A percentile compares a stretch with the other conserved stretches of the same genome.
Conservation (phyloP, 2,329 filamentous ascomycete species). For the Sporothrix variecibatus region DNA sequence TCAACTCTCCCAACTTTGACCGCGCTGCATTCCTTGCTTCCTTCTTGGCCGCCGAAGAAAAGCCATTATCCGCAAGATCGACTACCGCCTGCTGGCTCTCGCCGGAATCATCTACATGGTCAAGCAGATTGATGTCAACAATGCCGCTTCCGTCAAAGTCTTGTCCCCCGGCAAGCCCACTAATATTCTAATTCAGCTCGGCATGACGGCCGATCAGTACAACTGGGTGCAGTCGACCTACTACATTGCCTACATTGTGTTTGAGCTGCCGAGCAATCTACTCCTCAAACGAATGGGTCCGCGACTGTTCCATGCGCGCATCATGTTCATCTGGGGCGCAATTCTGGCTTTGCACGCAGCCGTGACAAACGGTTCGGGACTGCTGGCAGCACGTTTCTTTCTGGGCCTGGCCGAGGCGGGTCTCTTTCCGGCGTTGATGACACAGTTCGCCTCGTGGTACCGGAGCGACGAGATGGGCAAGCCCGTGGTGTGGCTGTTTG, state of each 20-base stretch:
- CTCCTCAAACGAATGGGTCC: constrained; percentile 54
- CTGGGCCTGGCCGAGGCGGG: constrained; percentile 38
- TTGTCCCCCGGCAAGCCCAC: constrained; percentile 23
- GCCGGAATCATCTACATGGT: constrained; percentile 26
- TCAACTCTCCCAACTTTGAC: neutral
- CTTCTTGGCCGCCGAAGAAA: constrained; percentile 23
- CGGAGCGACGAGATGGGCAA: constrained; percentile 26
- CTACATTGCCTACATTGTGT: constrained; percentile 25
- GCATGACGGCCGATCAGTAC: constrained; percentile 27
- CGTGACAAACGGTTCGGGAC: constrained; percentile 43
- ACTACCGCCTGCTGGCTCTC: constrained; percentile 21
- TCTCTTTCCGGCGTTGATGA: constrained; percentile 26
- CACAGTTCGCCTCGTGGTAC: constrained; percentile 27
- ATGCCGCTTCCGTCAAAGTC: constrained; percentile 27
- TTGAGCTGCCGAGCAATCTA: constrained; percentile 60
- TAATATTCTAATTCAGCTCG: constrained; percentile 25
- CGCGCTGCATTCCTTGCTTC: constrained; percentile 23
- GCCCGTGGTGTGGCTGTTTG: constrained; percentile 27
- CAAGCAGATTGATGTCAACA: constrained; percentile 26
- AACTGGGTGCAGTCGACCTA: constrained; percentile 29
- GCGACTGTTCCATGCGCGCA: constrained; percentile 44
- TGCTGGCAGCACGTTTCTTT: constrained; percentile 52
- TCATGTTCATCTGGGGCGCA: constrained; percentile 46
- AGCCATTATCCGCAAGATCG: constrained; percentile 26
- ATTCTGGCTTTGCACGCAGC: constrained; percentile 51